Evolutionary conservation across 805 yeast species (phyloP).

Genomic region (Naumovozyma castellii): DNA sequence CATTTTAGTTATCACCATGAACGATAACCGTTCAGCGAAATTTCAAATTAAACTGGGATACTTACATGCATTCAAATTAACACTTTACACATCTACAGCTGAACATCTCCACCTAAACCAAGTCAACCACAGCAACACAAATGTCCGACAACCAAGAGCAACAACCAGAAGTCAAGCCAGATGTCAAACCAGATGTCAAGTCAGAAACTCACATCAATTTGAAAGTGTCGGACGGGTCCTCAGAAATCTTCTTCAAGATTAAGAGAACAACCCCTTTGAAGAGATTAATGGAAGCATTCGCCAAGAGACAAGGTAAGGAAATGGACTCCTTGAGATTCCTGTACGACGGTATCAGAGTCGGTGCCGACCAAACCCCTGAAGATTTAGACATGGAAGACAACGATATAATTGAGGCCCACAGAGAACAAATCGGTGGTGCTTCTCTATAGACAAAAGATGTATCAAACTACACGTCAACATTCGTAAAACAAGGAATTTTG

Average conservation of each 20-base stretch:
- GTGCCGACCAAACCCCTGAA: conserved; percentile 85
- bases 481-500: neutral
- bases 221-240: conserved; percentile 87
- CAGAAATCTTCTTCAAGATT: conserved; percentile 93
- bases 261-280: conserved; percentile 85
- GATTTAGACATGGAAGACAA: conserved; percentile 90
- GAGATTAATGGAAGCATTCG: conserved; percentile 95
- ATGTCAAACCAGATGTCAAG: conserved; percentile 42
- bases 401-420: conserved; percentile 93
- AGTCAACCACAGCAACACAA: too few species aligned
- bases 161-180: conserved; percentile 33
- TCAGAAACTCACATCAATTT: conserved; percentile 81
- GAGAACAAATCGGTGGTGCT: conserved; percentile 78
- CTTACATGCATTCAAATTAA: too few species aligned
- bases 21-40: too few species aligned
- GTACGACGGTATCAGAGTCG: conserved; percentile 86
- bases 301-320: conserved; percentile 93
- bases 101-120: too few species aligned
- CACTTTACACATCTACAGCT: too few species aligned
- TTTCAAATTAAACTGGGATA: too few species aligned
- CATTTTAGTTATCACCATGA: too few species aligned
- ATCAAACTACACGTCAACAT: too few species aligned
- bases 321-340: conserved; percentile 75
- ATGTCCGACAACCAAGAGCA: conserved; percentile 23
- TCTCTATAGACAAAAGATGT: neutral